phyloP scores from a whole-genome alignment of 352 stramenopile genomes.

The Phytophthora brassicae region DNA sequence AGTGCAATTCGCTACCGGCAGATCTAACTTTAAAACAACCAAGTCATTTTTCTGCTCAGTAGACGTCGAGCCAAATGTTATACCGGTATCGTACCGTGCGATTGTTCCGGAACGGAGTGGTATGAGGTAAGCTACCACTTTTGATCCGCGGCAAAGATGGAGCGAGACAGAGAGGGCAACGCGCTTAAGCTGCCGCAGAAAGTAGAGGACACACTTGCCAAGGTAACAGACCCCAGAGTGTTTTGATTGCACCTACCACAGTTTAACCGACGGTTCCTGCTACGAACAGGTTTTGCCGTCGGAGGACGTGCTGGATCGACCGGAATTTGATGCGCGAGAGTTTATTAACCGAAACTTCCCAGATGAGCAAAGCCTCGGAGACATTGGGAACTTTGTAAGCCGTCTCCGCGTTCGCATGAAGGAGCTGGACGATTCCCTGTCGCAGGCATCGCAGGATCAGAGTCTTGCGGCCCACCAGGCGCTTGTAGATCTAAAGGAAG shows the following conservation, averaged over 20 bases:
- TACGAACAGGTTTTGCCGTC: slow-evolving; percentile 62
- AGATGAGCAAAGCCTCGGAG: slow-evolving; percentile 76
- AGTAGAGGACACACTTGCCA: slow-evolving; percentile 55
- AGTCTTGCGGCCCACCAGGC: slow-evolving; percentile 73
- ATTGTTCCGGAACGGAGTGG: no score
- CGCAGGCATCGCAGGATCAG: slow-evolving; percentile 77
- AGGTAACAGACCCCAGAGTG: slow-evolving; percentile 28
- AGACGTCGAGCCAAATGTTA: no score
- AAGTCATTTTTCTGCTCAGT: no score
- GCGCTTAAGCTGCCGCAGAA: slow-evolving; percentile 51
- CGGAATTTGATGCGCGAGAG: slow-evolving; percentile 90
- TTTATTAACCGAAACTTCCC: slow-evolving; percentile 94
- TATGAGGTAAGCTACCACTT: not conserved
- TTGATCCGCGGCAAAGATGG: slow-evolving; percentile 14
- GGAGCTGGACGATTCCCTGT: slow-evolving; percentile 80
- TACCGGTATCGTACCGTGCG: no score
- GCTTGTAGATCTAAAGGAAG: slow-evolving; percentile 82
- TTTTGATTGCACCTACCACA: not conserved
- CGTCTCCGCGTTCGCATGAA: slow-evolving; percentile 77
- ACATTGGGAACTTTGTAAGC: slow-evolving; percentile 86
- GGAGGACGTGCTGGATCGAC: slow-evolving; percentile 84
- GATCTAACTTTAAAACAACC: no score
- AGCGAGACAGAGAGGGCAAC: slow-evolving; percentile 22
- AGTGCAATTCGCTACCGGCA: no score
- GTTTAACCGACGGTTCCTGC: not conserved